Percentiles rank a stretch among this genome's conserved stretches.
Evolutionary conservation across 768 basidiomycete genomes (phyloP).

Genomic region (Hypholoma sublateritium): DNA sequence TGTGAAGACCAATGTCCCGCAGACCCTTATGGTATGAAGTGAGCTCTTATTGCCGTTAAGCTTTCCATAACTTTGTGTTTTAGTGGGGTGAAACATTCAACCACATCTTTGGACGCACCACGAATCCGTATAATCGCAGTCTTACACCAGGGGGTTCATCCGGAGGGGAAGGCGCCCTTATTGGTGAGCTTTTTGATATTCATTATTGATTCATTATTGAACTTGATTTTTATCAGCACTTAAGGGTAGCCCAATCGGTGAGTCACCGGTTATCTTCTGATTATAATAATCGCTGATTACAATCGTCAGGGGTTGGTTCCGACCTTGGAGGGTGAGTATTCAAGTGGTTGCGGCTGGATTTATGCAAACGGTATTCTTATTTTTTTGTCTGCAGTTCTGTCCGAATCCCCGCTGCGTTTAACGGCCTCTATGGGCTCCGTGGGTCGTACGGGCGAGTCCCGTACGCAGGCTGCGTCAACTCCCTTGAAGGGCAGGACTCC

Average conservation of each 20-base stretch:
- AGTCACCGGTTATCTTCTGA: background rate
- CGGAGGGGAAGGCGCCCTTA: constrained; percentile 82
- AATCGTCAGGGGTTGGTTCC: constrained; percentile 65
- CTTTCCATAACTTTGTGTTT: background rate
- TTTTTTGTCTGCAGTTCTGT: constrained; percentile 50
- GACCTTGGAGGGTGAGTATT: constrained; percentile 70
- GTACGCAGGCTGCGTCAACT: constrained; percentile 62
- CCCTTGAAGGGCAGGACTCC: constrained; percentile 71
- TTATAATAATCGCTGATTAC: background rate
- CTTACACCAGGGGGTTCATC: constrained; percentile 80
- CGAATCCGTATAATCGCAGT: constrained; percentile 71
- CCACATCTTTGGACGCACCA: constrained; percentile 74
- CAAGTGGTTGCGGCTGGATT: background rate
- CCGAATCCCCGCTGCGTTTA: constrained; percentile 67
- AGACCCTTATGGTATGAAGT: constrained; percentile 65
- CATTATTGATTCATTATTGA: background rate
- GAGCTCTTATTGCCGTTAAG: background rate
- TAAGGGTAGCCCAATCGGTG: constrained; percentile 45
- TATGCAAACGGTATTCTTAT: background rate
- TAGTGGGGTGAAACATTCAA: constrained; percentile 83
- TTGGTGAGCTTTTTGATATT: constrained; percentile 38
- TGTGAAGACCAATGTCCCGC: constrained; percentile 73
- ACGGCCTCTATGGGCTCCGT: constrained; percentile 69
- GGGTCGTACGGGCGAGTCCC: constrained; percentile 73
- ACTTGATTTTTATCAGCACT: constrained; percentile 32